Conservation (phyloP, 108 stramenopile species). For the Fistulifera solaris region DNA sequence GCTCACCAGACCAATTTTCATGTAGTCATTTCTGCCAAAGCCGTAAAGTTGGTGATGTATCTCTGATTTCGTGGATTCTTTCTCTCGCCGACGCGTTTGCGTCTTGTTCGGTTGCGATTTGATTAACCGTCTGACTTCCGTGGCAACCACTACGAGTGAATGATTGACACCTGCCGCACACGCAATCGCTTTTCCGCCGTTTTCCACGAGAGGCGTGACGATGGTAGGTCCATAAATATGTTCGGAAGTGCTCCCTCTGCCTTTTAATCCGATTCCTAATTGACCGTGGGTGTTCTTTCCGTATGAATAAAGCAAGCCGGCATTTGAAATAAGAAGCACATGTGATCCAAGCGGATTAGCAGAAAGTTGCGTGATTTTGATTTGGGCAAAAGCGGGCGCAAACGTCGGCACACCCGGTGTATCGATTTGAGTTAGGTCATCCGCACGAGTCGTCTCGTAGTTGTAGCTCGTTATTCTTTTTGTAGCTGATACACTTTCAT, state of each 20-base stretch:
- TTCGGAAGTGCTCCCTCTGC: neutral
- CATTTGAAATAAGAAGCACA: conserved; percentile 65
- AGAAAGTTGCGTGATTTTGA: conserved; percentile 57
- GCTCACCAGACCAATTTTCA: conserved; percentile 67
- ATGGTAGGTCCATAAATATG: conserved; percentile 38
- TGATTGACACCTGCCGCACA: conserved; percentile 78
- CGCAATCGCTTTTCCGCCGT: conserved; percentile 69
- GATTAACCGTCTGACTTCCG: conserved; percentile 42
- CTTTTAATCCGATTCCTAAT: conserved; percentile 50
- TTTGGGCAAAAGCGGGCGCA: conserved; percentile 46
- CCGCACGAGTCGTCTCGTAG: too few relatives aligned
- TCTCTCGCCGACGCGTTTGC: neutral
- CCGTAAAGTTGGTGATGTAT: conserved; percentile 74
- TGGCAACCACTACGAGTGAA: conserved; percentile 64
- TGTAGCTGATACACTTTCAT: neutral
- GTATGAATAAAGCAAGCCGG: conserved; percentile 67
- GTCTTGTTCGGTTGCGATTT: conserved; percentile 12
- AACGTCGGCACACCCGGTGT: conserved; percentile 69
- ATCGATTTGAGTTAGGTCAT: too few relatives aligned
- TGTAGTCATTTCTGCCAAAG: conserved; percentile 67
- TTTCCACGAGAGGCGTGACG: conserved; percentile 72
- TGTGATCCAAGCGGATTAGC: conserved; percentile 75
- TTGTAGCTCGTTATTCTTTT: neutral
- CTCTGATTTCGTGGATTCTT: conserved; percentile 18
- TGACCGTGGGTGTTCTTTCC: conserved; percentile 73